phyloP scores from a whole-genome alignment of 805 yeast genomes.

The Komagataella kurtzmanii region DNA sequence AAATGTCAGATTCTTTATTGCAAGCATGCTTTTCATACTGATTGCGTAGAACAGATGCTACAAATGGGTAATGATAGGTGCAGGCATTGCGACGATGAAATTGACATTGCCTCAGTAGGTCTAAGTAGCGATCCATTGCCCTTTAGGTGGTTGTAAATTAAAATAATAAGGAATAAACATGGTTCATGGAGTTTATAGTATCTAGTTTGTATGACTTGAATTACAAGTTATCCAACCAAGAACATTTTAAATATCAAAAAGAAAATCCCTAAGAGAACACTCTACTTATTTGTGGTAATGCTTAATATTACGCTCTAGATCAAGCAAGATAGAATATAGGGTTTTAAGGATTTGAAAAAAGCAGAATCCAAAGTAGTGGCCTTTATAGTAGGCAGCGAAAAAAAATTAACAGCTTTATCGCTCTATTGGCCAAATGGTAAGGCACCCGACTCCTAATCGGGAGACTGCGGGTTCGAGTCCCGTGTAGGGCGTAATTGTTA shows the following conservation, averaged over 20 bases:
- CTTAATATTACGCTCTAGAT: too few species aligned
- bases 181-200: too few species aligned
- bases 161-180: too few species aligned
- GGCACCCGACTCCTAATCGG: constrained; percentile 33
- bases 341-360: too few species aligned
- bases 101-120: neutral
- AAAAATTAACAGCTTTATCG: constrained; percentile 5
- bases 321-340: too few species aligned
- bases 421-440: constrained; percentile 32
- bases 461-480: constrained; percentile 30
- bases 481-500: constrained; percentile 20
- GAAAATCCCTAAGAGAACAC: too few species aligned
- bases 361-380: too few species aligned
- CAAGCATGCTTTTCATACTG: neutral
- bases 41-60: neutral
- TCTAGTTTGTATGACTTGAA: too few species aligned
- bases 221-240: too few species aligned
- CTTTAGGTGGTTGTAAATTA: neutral
- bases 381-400: neutral
- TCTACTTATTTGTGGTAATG: too few species aligned
- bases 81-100: neutral
- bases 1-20: neutral
- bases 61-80: neutral
- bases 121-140: neutral
- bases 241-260: too few species aligned